Base-by-base conservation (phyloP, 2,329 filamentous ascomycete species). In the Fusarium multiceps region DNA sequence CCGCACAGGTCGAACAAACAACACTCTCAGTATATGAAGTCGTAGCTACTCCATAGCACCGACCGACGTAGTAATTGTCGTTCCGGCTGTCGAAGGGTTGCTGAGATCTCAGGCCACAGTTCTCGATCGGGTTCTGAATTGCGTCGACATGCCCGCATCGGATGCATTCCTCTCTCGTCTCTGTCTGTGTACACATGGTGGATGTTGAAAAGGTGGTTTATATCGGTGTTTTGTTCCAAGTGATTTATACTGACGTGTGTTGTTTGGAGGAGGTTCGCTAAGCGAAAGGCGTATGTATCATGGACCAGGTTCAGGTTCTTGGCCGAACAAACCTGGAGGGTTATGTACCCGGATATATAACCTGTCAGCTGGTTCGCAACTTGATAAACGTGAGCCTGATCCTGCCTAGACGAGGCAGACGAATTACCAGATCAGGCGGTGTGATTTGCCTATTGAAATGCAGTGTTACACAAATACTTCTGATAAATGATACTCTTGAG, bases 291-390 rank as follows among this genome's bases (percentile, higher is more conserved):
- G 41, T 30, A 28, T 25, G 34, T 37, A 46, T 37, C 21, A 56
- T 48, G 34, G 53, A 40, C 41, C 43, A 49, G 28, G 48, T 66
- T 43, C 30, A 49, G 28, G 40, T 66, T 43, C 30, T 34, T 32
- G 53, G 18, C 30, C 23, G 47, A 27, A 10, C 25, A 32, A 37
- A 20, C 12, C 42, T 56, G 40, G 60, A 63, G 66, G 60, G 42
- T 59, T 50, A 13, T 51, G 55, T 47, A 23, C 51, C 61, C 55
- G 47, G 28, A 66, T 66, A 70, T 70, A 65, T 60, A 71, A 40
- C 42, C 37, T 32, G 55, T 68, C 63, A 71, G 63, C 63, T 68
- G 68, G 68, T 61, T 55, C 55, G 68, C 64, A 71, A 59, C 50
- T 48, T 68, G 55, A 65, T 61, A 57, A 63, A 50, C 55, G 45